Conservation (phyloP, 2,329 filamentous ascomycete species). For the Fusarium sulawesiense region DNA sequence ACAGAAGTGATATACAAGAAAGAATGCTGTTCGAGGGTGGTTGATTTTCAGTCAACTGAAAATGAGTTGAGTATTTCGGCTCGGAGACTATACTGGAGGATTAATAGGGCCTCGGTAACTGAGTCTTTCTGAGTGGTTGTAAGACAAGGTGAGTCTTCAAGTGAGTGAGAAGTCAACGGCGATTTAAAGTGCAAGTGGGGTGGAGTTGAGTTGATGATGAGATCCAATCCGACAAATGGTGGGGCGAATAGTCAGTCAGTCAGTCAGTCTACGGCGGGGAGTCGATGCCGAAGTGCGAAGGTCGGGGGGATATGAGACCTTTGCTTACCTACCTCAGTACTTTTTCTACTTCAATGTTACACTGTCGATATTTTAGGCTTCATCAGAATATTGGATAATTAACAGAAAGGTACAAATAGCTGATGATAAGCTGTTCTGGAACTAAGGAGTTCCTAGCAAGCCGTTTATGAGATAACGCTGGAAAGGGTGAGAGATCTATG, state of each 20-base stretch:
- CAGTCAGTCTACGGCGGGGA: slow-evolving; percentile 16
- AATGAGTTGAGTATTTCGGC: neutral
- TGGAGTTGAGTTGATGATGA: slow-evolving; percentile 30
- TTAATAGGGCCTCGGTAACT: neutral
- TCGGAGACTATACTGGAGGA: neutral
- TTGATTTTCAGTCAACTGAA: neutral
- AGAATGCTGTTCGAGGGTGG: neutral
- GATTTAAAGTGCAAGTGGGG: slow-evolving; percentile 12
- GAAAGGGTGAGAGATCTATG: neutral
- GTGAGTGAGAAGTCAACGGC: slow-evolving; percentile 19
- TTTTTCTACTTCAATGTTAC: neutral
- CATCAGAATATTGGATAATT: neutral
- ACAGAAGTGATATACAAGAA: neutral
- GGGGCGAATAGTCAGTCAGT: slow-evolving; percentile 12
- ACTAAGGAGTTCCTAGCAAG: neutral
- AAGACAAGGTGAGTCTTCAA: neutral
- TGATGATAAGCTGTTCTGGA: neutral
- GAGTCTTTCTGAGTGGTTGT: neutral
- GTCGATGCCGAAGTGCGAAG: slow-evolving; percentile 26
- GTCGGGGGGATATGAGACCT: slow-evolving; percentile 19
- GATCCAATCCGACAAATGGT: slow-evolving; percentile 28
- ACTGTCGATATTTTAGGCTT: neutral
- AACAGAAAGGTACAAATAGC: neutral
- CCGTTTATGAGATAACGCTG: neutral
- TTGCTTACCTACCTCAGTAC: slow-evolving; percentile 19